Conservation (phyloP, 768 basidiomycete species). For the Pilatotrama ljubarskyi region DNA sequence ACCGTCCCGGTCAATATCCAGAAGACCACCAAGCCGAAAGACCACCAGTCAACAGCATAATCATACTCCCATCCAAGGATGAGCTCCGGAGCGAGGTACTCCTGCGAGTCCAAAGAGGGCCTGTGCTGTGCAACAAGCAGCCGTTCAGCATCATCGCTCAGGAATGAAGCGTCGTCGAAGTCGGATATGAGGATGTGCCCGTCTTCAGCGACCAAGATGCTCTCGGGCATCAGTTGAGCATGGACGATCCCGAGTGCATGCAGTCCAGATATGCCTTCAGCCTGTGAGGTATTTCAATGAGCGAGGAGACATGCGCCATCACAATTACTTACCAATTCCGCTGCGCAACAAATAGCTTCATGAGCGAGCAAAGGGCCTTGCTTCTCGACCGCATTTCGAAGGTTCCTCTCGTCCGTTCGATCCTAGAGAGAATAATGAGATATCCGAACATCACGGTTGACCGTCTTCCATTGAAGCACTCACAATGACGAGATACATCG, state of each 20-base stretch:
- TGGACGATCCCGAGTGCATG: slow-evolving; percentile 51
- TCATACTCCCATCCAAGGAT: slow-evolving; percentile 57
- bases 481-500: slow-evolving; percentile 44
- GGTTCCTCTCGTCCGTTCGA: slow-evolving; percentile 2
- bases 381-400: slow-evolving; percentile 1
- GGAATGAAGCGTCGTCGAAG: slow-evolving; percentile 38
- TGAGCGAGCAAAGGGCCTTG: slow-evolving; percentile 38
- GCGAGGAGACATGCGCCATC: not conserved
- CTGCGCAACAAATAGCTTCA: slow-evolving; percentile 44
- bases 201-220: slow-evolving; percentile 42
- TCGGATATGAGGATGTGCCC: slow-evolving; percentile 50
- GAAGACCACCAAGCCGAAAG: slow-evolving; percentile 50
- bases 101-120: not conserved
- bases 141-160: slow-evolving; percentile 13
- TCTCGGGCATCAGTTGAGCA: slow-evolving; percentile 45
- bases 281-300: slow-evolving; percentile 23
- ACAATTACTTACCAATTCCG: slow-evolving; percentile 45
- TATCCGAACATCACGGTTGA: too few relatives aligned
- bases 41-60: slow-evolving; percentile 57
- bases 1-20: slow-evolving; percentile 53
- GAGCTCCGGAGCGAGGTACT: slow-evolving; percentile 53
- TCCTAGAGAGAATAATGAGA: not conserved
- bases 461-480: slow-evolving; percentile 2
- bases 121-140: not conserved
- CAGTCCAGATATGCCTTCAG: slow-evolving; percentile 43